Evolutionary conservation across 441 rosid species (phyloP), one percentile per base, ranked within the genome.

Genomic region (Brassica hybrid): DNA sequence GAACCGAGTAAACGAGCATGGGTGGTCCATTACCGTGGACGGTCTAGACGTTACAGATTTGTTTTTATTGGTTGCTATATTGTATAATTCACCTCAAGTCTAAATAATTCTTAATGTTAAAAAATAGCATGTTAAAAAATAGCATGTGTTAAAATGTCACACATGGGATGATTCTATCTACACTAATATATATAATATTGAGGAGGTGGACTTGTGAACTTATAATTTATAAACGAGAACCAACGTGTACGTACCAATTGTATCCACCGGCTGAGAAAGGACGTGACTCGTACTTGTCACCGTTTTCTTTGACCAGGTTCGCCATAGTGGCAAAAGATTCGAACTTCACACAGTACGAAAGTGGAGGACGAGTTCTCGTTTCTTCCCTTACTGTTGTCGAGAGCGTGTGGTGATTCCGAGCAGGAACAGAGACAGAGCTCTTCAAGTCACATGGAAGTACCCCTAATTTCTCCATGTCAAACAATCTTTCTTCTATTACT

Each of bases 201-300:
- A 21, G 23, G 23, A 38, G 9, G 2, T 9, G 43, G 43, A 38
- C 43, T 38, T 38, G 11, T 38, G 11, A 38, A 9, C 43, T 38
- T 38, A 38, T 38, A 38, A 38, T 5, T 27, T 27, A 27, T 27
- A 27, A 36, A 45, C 52, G 0, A 13, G 10, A 62, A 41, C 9
- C 66, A 27, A 38, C 43, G 7, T 75, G 23, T 21, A 21, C 23
- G 23, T 21, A 75, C 79, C 79, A 75, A 3, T 75, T 75, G 61
- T 75, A 75, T 43, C 79, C 79, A 60, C 73, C 79, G 6, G 10
- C 32, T 3, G 73, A 23, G 61, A 75, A 75, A 67, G 79, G 73
- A 16, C 38, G 79, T 58, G 79, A 75, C 67, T 67, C 79, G 23
- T 43, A 67, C 73, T 43, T 59, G 61, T 17, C 73, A 13, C 27